Percentiles rank a stretch among this genome's conserved stretches.
Conservation (phyloP, 805 yeast genomes). For the Metschnikowia colocasiae region DNA sequence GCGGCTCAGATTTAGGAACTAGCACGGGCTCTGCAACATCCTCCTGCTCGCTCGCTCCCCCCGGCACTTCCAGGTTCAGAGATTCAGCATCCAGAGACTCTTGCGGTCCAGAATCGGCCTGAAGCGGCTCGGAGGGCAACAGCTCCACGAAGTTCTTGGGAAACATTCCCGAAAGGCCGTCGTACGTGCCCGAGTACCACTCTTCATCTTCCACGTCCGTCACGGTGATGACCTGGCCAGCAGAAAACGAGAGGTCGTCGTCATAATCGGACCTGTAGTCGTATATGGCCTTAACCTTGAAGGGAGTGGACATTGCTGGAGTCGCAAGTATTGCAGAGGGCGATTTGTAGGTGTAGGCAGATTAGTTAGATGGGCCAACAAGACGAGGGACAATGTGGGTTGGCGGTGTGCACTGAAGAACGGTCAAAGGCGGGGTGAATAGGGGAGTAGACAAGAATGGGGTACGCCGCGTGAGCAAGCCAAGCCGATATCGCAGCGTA, state of each 20-base stretch:
- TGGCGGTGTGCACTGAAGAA: too few species aligned
- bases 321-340: not conserved
- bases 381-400: too few species aligned
- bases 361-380: too few species aligned
- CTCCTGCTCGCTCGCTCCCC: too few species aligned
- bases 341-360: too few species aligned
- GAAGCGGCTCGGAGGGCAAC: not conserved
- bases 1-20: not conserved
- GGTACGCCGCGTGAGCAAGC: too few species aligned
- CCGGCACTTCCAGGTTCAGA: too few species aligned
- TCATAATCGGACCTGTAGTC: slow-evolving; percentile 61
- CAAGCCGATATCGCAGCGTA: too few species aligned
- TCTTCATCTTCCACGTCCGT: slow-evolving; percentile 83
- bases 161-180: slow-evolving; percentile 73
- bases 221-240: slow-evolving; percentile 70
- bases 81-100: not conserved
- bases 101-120: not conserved
- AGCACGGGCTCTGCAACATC: not conserved
- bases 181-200: slow-evolving; percentile 77
- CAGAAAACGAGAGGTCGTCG: slow-evolving; percentile 74
- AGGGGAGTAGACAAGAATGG: too few species aligned
- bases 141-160: slow-evolving; percentile 75
- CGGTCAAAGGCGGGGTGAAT: too few species aligned
- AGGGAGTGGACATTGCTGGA: slow-evolving; percentile 42
- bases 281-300: slow-evolving; percentile 63